Evolutionary conservation across 1,139 yeast genomes (phyloP).

Genomic region (Spathaspora sp.): DNA sequence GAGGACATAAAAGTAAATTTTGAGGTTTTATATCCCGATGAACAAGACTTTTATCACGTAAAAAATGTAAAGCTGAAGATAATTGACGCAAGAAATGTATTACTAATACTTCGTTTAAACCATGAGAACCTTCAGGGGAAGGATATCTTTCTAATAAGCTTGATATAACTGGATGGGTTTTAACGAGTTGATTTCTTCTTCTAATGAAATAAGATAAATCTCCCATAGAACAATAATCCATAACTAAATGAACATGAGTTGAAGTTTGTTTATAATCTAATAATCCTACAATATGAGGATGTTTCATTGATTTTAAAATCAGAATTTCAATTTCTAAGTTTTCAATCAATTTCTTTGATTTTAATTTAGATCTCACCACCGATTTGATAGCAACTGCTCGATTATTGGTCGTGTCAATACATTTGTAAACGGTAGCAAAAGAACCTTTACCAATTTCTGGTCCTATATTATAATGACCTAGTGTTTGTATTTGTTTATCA

Average conservation of each 20-base stretch:
- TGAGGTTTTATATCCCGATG: slow-evolving; percentile 96
- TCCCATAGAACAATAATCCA: slow-evolving; percentile 96
- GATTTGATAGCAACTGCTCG: slow-evolving; percentile 83
- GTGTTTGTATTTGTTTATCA: neutral
- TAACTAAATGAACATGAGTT: slow-evolving; percentile 82
- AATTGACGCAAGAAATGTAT: slow-evolving; percentile 85
- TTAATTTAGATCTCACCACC: slow-evolving; percentile 78
- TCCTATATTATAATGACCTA: slow-evolving; percentile 32
- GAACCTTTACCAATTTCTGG: slow-evolving; percentile 53
- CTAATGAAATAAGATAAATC: slow-evolving; percentile 86
- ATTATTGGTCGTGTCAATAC: slow-evolving; percentile 43
- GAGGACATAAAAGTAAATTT: slow-evolving; percentile 78
- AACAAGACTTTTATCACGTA: slow-evolving; percentile 79
- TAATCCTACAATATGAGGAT: slow-evolving; percentile 88
- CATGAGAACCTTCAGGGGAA: slow-evolving; percentile 72
- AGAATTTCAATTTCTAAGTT: slow-evolving; percentile 89
- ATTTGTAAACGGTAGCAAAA: slow-evolving; percentile 50
- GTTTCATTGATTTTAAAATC: slow-evolving; percentile 80
- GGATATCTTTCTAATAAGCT: slow-evolving; percentile 81
- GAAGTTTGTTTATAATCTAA: slow-evolving; percentile 79
- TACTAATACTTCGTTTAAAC: slow-evolving; percentile 75
- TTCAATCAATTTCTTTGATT: slow-evolving; percentile 81
- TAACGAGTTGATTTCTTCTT: slow-evolving; percentile 67
- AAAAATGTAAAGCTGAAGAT: slow-evolving; percentile 77
- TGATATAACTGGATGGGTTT: slow-evolving; percentile 77